Evolutionary conservation across 768 basidiomycete species (phyloP), one percentile per base, ranked within the genome.

Genomic region (Boletus bicolor): DNA sequence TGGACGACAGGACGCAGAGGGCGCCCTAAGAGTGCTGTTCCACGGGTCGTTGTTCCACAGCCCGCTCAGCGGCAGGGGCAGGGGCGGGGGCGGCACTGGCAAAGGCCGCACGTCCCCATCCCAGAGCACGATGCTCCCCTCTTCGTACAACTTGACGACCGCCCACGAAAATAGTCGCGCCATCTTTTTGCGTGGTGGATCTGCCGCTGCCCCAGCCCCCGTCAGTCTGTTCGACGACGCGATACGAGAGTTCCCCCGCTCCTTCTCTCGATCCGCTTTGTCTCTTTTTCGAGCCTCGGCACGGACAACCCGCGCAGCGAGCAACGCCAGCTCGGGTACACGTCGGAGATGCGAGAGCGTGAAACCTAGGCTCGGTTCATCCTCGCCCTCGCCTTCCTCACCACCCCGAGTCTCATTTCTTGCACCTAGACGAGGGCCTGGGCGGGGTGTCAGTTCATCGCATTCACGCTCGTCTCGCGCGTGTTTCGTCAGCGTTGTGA

Each of bases 51-150:
- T 59, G 45, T 78, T 83, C 87, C 87, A 89, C 34, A 87, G 63
- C 9, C 65, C 63, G 32, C 73, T 62, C 10, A 53, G 55, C 0
- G 48, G 56, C 0, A n/a, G 17, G 30, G 26, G 12, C 12, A 28
- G 19, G 30, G 30, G 26, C 7, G 49, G n/a, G 12, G 65, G 63
- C 2, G 54, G 67, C 37, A 32, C 55, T 0, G 72, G 71, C 51
- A 70, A 68, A 2, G 75, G 65, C 10, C 77, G 75, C 14, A 75
- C 73, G 4, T 85, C 82, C 0, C 87, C 87, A 54, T 88, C 84
- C 84, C 87, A 89, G 4, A 88, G 68, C 1, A 90, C 76, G 54
- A 91, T 82, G 53, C 79, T 82, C n/a, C 90, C 91, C 55, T 91
- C 89, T 52, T 82, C 76, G 47, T 83, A 75, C 21, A 91, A 72